Base-by-base conservation (phyloP, 2,329 filamentous ascomycete species). In the Pseudopithomyces maydicus region DNA sequence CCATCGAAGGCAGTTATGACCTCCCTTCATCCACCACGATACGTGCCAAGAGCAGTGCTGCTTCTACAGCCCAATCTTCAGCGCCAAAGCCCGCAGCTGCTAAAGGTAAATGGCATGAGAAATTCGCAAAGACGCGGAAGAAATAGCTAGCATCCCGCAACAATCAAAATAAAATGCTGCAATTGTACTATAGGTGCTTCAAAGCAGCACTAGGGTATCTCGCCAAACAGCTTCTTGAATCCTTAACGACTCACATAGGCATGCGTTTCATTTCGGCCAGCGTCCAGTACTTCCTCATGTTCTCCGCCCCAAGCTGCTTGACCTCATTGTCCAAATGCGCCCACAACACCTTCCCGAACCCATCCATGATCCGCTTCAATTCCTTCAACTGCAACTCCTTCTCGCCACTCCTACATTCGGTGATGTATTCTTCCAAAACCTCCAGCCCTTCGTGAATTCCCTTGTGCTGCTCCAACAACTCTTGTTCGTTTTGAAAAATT, bases 261-360 rank as follows among this genome's bases (percentile, higher is more conserved):
- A 95, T 82, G 50, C 78, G 77, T 73, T 77, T 80, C 75, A 97
- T 88, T 81, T 97, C 92, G 45, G 90, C 86, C 58, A 87, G 65
- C 0, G 82, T 89, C 90, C 91, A 97, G 75, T 90, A 92, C 75
- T 82, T 86, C 65, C 91, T 83, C 92, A 97, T 96, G 73, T 94
- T 96, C 74, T 95, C 90, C 43, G 92, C 92, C 2, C 88, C 85
- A 32, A 97, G 75, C 63, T 90, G 85, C 74, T 82, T 79, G 7
- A 97, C 92, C 81, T 97, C 92, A 66, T 93, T 88, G 67, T 95
- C 90, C 58, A 97, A 78, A 81, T 97, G 92, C 69, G 79, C 80
- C 90, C 91, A 94, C 47, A 97, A 74, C 61, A 96, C 90, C 10
- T 81, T 80, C 11, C 90, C 90, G 85, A 93, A 97, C 4, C 75